phyloP scores from a whole-genome alignment of 345 rosid species.

The Excoecaria cochinchinensis region DNA sequence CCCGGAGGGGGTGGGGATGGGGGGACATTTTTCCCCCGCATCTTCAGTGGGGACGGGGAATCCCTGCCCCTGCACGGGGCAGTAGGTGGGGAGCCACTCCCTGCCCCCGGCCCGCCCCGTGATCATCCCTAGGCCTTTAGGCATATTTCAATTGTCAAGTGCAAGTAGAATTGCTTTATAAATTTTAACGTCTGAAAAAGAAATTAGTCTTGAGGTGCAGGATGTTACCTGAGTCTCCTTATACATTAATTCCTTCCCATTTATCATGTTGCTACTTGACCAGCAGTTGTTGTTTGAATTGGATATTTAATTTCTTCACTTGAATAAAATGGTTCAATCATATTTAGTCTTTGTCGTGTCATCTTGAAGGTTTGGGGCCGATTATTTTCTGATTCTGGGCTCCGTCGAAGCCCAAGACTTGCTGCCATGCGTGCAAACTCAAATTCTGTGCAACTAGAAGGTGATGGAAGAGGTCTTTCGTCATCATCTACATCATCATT shows the following conservation, averaged over 20 bases:
- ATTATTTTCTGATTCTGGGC: slow-evolving; percentile 90
- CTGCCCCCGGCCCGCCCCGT: too few species aligned
- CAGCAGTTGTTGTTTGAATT: background rate
- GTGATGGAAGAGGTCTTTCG: slow-evolving; percentile 59
- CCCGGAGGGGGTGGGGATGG: too few species aligned
- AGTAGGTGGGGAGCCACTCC: too few species aligned
- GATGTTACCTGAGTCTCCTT: background rate
- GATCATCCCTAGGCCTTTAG: too few species aligned
- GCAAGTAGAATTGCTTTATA: background rate
- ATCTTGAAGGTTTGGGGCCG: slow-evolving; percentile 76
- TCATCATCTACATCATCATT: slow-evolving; percentile 54
- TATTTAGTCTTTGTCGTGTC: background rate
- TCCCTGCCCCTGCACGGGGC: too few species aligned
- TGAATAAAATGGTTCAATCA: slow-evolving; percentile 1
- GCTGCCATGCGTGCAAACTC: slow-evolving; percentile 58
- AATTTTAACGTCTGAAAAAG: background rate
- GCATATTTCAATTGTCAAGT: too few species aligned
- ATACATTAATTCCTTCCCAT: background rate
- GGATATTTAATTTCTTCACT: background rate
- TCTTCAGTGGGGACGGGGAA: too few species aligned
- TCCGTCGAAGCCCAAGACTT: slow-evolving; percentile 77
- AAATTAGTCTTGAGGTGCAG: background rate
- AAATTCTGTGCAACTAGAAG: slow-evolving; percentile 44
- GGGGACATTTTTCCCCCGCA: too few species aligned
- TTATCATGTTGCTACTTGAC: background rate